Evolutionary conservation across 148 eudicot species (phyloP), one percentile per base, ranked within the genome.

Genomic region (Rhododendron ovatum): DNA sequence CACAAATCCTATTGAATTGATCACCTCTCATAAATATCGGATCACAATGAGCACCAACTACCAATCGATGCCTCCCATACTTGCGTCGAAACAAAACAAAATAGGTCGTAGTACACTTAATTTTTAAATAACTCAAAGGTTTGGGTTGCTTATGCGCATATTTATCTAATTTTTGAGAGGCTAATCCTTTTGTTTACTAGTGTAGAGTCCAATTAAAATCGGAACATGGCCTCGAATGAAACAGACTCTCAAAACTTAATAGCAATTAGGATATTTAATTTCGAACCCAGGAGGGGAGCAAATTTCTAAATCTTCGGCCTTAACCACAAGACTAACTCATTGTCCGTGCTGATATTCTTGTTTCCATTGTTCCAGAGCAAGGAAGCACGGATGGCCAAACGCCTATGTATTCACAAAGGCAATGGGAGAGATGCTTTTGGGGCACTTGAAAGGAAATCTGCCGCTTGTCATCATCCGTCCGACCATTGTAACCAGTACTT

Each of bases 321-420:
- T 24, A 9, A 24, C 69, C 26, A 61, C 11, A 0, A 61, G 26
- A 59, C 11, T 24, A 61, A 61, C n/a, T 7, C 26, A 24, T 24
- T 22, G 20, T 17, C 17, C 17, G 4, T 53, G 18, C 18, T 0
- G 20, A 53, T 13, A 5, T 53, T 53, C 59, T 3, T 17, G 59
- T 53, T 53, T 53, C 15, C 15, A 3, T 53, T 15, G 59, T 48
- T 82, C 37, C 65, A 95, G 98, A 87, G 91, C 99, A 86, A 91
- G 86, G 63, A 89, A 87, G 33, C 93, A 89, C 86, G 99, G 99
- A 86, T 96, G 99, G 99, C 99, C 98, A 78, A 95, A 96, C 82
- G 91, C 96, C 1, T 96, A 96, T 74, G 99, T 95, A 67, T 96
- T 93, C 86, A 95, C 99, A n/a, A 96, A 96, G 90, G 95, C 98